These are phyloP conservation scores for Alternaria gansuensis DNA, from an alignment of 2,329 filamentous ascomycete species.

Conservation along the genomic window DNA sequence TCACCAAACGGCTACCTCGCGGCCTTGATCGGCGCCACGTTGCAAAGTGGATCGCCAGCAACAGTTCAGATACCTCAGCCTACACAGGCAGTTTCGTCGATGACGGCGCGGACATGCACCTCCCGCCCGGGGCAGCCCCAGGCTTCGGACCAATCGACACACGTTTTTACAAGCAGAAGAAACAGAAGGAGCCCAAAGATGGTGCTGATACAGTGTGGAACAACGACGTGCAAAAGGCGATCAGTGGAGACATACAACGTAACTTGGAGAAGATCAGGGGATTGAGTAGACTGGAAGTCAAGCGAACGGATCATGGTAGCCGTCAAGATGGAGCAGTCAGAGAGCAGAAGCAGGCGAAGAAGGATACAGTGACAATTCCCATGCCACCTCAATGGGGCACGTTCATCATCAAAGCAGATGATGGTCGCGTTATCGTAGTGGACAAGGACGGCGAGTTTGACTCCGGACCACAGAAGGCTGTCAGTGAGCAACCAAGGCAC, in stretches of 20 bases:
- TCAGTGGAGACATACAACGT: constrained; percentile 35
- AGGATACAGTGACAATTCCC: constrained; percentile 27
- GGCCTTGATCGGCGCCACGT: constrained; percentile 15
- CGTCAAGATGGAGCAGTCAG: neutral
- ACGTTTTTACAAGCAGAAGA: constrained; percentile 27
- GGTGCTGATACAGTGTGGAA: constrained; percentile 27
- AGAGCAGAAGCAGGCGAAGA: constrained; percentile 12
- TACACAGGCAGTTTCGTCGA: constrained; percentile 44
- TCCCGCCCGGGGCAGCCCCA: neutral
- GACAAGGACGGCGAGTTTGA: constrained; percentile 40
- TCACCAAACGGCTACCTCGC: constrained; percentile 29
- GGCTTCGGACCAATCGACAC: constrained; percentile 32
- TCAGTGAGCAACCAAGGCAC: constrained; percentile 6
- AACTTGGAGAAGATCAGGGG: constrained; percentile 26
- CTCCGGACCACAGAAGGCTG: constrained; percentile 24
- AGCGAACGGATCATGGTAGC: neutral
- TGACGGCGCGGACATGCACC: constrained; percentile 39
- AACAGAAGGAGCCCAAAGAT: neutral
- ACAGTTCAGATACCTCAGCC: constrained; percentile 18
- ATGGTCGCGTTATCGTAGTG: constrained; percentile 43
- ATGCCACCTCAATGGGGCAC: constrained; percentile 33
- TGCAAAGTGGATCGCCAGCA: constrained; percentile 23
- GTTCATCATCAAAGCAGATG: constrained; percentile 37
- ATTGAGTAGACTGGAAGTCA: constrained; percentile 21
- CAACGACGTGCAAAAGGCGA: constrained; percentile 31